A percentile compares a stretch with the other conserved stretches of the same genome.
These are phyloP conservation scores for Phaeosphaeria sp. DNA, from an alignment of 2,329 filamentous ascomycete genomes.

Conservation along the genomic window DNA sequence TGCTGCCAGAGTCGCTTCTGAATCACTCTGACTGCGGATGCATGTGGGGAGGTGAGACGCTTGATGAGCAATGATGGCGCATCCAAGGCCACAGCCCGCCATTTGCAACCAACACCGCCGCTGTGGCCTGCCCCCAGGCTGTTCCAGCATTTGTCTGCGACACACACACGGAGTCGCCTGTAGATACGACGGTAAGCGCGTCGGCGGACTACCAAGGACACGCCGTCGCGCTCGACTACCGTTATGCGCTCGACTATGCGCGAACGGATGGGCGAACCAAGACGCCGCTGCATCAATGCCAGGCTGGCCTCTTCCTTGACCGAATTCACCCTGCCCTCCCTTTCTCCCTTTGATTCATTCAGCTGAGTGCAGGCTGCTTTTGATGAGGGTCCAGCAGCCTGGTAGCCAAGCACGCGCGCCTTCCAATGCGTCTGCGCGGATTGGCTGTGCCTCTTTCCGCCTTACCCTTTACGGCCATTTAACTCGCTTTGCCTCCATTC, in stretches of 20 bases:
- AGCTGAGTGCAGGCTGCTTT: slow-evolving; percentile 18
- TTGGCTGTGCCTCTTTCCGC: slow-evolving; percentile 13
- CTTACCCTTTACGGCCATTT: slow-evolving; percentile 13
- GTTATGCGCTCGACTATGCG: not conserved
- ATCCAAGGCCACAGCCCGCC: slow-evolving; percentile 20
- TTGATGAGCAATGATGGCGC: slow-evolving; percentile 5
- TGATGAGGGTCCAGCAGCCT: slow-evolving; percentile 14
- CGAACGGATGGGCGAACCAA: not conserved
- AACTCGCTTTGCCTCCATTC: slow-evolving; percentile 5
- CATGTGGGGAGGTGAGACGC: slow-evolving; percentile 22
- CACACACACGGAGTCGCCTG: slow-evolving; percentile 35
- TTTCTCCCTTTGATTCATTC: slow-evolving; percentile 10
- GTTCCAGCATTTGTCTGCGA: slow-evolving; percentile 12
- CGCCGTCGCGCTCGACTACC: not conserved
- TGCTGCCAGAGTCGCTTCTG: not conserved
- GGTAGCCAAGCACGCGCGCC: slow-evolving; percentile 23
- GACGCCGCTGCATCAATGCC: slow-evolving; percentile 16
- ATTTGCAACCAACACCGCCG: slow-evolving; percentile 23
- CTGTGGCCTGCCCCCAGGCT: slow-evolving; percentile 26
- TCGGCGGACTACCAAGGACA: not conserved
- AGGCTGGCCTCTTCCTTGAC: slow-evolving; percentile 12
- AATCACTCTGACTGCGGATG: not conserved
- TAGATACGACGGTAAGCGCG: not conserved
- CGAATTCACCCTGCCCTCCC: not conserved
- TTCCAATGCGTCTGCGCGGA: slow-evolving; percentile 15